These are phyloP conservation scores for Rhizophagus sp. DNA, from an alignment of 192 early-diverging fungal species.

Conservation along the genomic window DNA sequence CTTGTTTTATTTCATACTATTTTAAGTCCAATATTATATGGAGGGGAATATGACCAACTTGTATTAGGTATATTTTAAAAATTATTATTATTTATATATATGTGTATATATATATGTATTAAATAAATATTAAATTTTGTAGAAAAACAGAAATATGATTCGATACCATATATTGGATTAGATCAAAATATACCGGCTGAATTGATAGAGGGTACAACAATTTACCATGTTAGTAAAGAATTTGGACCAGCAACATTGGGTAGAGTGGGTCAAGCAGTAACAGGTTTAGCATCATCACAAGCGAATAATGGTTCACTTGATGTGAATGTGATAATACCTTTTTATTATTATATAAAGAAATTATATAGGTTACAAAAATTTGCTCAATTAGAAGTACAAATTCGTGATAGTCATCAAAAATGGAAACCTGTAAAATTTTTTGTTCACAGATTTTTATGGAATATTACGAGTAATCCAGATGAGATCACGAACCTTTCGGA, in stretches of 20 bases:
- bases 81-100: no score
- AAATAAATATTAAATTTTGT: not conserved
- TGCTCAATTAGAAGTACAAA: not conserved
- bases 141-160: not conserved
- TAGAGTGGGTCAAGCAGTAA: conserved; percentile 53
- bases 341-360: conserved; percentile 46
- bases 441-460: conserved; percentile 41
- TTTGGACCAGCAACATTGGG: conserved; percentile 54
- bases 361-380: not conserved
- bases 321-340: conserved; percentile 52
- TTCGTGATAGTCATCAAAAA: conserved; percentile 35
- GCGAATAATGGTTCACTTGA: conserved; percentile 38
- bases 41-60: not conserved
- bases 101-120: not conserved
- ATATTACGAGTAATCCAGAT: not conserved
- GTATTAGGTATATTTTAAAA: not conserved
- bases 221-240: conserved; percentile 60
- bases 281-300: conserved; percentile 47
- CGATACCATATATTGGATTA: conserved; percentile 42
- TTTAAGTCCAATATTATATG: not conserved
- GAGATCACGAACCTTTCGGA: not conserved
- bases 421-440: conserved; percentile 35
- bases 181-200: conserved; percentile 32
- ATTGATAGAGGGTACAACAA: conserved; percentile 35
- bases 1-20: no score